Conservation (phyloP, 1,139 yeast species). For the Wickerhamomyces sp. region DNA sequence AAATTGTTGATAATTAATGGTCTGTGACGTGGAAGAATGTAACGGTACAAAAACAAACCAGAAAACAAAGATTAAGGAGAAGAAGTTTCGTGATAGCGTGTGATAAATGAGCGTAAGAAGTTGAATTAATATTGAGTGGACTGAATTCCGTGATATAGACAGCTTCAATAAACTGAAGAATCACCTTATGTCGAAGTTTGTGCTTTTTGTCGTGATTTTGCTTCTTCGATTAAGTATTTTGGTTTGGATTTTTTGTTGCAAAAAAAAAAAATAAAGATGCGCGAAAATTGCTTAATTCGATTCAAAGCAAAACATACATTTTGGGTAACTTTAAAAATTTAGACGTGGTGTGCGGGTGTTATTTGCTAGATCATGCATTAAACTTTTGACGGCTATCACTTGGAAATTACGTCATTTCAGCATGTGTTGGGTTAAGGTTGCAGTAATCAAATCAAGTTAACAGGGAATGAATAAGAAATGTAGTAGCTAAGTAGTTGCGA, state of each 20-base stretch:
- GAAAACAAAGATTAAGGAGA: background rate
- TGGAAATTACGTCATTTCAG: background rate
- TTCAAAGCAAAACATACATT: background rate
- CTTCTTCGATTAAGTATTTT: no score
- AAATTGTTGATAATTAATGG: background rate
- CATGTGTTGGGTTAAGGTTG: no score
- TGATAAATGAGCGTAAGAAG: background rate
- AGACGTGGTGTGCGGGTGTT: background rate
- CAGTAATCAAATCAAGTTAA: no score
- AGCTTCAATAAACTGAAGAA: no score
- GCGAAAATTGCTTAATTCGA: constrained; percentile 1
- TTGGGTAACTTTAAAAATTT: background rate
- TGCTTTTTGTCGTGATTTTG: no score
- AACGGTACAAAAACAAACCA: background rate
- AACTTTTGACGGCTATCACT: background rate
- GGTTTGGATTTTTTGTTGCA: background rate
- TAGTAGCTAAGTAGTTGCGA: no score
- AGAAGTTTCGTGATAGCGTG: background rate
- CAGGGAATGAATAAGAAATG: no score
- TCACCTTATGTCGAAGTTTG: no score
- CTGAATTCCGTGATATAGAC: no score
- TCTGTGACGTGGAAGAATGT: constrained; percentile 1
- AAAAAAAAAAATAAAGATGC: background rate
- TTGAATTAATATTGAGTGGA: background rate
- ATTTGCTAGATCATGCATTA: background rate